Evolutionary conservation across 352 stramenopile genomes (phyloP).

Genomic region (Pythium sukuiense): DNA sequence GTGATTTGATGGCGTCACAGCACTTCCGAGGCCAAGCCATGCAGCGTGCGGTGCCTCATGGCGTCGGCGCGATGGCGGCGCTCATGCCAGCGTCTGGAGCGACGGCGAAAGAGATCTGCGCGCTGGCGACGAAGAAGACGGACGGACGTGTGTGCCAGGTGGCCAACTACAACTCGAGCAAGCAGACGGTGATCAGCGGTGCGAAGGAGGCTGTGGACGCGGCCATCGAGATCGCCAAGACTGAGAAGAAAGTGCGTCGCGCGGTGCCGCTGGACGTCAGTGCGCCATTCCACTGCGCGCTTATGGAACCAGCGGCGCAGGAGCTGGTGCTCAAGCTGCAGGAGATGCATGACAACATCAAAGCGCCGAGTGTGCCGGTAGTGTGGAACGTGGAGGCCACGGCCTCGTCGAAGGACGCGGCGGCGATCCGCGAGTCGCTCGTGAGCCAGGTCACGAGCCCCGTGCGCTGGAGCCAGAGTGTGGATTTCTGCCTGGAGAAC

Average conservation of each 20-base stretch:
- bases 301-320: constrained; percentile 69
- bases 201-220: constrained; percentile 43
- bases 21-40: constrained; percentile 71
- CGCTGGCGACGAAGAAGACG: constrained; percentile 34
- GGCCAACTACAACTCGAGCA: constrained; percentile 89
- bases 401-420: constrained; percentile 38
- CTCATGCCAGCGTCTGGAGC: constrained; percentile 60
- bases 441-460: constrained; percentile 61
- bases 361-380: constrained; percentile 49
- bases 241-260: constrained; percentile 65
- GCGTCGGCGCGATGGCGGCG: constrained; percentile 71
- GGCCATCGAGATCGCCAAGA: constrained; percentile 62
- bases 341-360: constrained; percentile 34
- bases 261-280: constrained; percentile 76
- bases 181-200: constrained; percentile 84
- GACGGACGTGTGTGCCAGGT: constrained; percentile 59
- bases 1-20: constrained; percentile 14
- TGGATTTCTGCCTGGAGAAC: constrained; percentile 68
- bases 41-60: constrained; percentile 54
- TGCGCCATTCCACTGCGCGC: constrained; percentile 79
- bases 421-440: constrained; percentile 47
- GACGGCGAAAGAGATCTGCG: constrained; percentile 60
- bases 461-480: constrained; percentile 78
- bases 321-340: constrained; percentile 45
- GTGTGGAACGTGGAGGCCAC: constrained; percentile 81